A percentile compares a stretch with the other conserved stretches of the same genome.
phyloP scores from a whole-genome alignment of 2,329 filamentous ascomycete species.

The Trichoderma atroviride region DNA sequence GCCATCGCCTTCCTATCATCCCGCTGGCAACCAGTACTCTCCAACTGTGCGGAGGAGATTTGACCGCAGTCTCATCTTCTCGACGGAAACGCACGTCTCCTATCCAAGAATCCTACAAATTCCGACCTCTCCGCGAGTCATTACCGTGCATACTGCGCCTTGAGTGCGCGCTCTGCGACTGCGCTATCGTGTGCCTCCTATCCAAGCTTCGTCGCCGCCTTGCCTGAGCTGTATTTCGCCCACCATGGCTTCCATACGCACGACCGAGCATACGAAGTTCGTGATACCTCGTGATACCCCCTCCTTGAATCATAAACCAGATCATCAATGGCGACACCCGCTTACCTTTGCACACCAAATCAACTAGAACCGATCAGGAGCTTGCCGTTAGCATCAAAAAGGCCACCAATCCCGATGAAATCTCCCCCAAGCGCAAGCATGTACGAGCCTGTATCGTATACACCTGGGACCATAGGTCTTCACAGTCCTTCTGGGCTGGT shows the following conservation, averaged over 20 bases:
- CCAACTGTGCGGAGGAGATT: background rate
- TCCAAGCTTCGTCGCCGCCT: constrained; percentile 5
- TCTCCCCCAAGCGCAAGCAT: constrained; percentile 81
- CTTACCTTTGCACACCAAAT: constrained; percentile 4
- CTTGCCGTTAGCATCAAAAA: constrained; percentile 72
- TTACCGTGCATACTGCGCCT: background rate
- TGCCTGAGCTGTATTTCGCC: constrained; percentile 12
- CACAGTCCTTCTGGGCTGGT: constrained; percentile 91
- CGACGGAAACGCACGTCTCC: background rate
- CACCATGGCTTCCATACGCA: constrained; percentile 39
- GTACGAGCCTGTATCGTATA: constrained; percentile 97
- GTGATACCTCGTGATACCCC: constrained; percentile 30
- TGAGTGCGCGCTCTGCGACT: constrained; percentile 9
- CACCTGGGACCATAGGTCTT: constrained; percentile 98
- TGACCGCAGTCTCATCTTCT: background rate
- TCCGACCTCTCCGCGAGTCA: background rate
- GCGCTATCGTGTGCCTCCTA: constrained; percentile 22
- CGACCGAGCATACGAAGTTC: constrained; percentile 43
- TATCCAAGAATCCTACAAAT: background rate
- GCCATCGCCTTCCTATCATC: constrained; percentile 9
- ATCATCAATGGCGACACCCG: background rate
- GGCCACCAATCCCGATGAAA: constrained; percentile 69
- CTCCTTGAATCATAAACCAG: background rate
- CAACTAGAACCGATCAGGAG: constrained; percentile 65
- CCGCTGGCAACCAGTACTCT: constrained; percentile 27